Evolutionary conservation across 345 rosid species (phyloP), one percentile per base, ranked within the genome.

Genomic region (Chamaenerion angustifolium): DNA sequence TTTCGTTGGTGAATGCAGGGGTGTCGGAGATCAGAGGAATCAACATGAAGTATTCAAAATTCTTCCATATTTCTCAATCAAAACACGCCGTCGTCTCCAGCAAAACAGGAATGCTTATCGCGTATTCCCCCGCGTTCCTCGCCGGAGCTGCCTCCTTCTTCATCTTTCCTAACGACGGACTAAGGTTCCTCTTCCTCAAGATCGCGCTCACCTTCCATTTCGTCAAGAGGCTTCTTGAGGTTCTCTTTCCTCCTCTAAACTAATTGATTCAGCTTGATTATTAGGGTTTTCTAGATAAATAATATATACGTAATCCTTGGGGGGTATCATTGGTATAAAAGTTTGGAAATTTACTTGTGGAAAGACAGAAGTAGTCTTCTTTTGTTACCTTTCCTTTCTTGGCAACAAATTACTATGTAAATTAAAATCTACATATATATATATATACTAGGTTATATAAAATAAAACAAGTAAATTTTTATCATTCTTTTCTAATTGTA

Each of bases 141-240:
- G 74, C 69, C 0, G 76, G 68, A 10, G 42, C 68, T 6, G 69
- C 76, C 51, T 78, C 95, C 61, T 77, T 80, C 57, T 54, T 50
- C 50, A 5, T 74, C 48, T 57, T 80, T 41, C 80, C 79, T 0
- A 51, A 54, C 16, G 68, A 57, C 12, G 68, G 53, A 61, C 54
- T 67, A 51, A 69, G 96, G 64, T 70, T 76, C 61, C 58, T 72
- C 45, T 21, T 77, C 40, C 70, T 83, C 49, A 56, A 54, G 54
- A 74, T 81, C 7, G 76, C 78, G 37, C 62, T 81, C 12, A 56
- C 86, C 48, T 19, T 77, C 56, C 96, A 83, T 71, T 88, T 83
- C 82, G 47, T 83, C 68, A 84, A 83, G 58, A 73, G 96, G 52
- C 42, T 71, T 10, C 48, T 73, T 3, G 88, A 77, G 88, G 81